phyloP scores from a whole-genome alignment of 306 rosid genomes.

The Mimosa bimucronata region DNA sequence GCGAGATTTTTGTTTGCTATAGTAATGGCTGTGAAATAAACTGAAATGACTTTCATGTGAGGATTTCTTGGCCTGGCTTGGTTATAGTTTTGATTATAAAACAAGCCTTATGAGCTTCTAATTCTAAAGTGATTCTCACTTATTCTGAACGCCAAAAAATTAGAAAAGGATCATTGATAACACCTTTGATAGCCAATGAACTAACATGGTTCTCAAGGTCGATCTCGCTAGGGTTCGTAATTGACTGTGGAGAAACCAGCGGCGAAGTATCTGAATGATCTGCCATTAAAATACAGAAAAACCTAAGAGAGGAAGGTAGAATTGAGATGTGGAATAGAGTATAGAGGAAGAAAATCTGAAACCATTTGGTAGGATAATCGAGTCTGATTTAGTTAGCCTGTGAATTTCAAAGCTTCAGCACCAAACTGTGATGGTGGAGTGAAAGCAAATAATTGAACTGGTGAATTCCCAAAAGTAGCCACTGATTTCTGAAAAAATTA shows the following conservation, averaged over 20 bases:
- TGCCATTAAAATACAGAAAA: constrained; percentile 56
- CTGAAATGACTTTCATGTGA: too few relatives aligned
- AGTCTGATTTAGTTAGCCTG: neutral
- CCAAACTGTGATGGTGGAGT: neutral
- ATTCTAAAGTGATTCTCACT: too few relatives aligned
- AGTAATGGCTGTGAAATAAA: too few relatives aligned
- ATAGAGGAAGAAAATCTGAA: constrained; percentile 1
- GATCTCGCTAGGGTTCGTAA: constrained; percentile 59
- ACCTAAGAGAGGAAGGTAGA: constrained; percentile 36
- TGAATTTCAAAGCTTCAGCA: neutral
- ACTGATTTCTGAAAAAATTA: too few relatives aligned
- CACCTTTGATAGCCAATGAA: too few relatives aligned
- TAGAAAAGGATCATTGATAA: too few relatives aligned
- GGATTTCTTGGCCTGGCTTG: too few relatives aligned
- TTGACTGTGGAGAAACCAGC: constrained; percentile 66
- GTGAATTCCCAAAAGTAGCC: constrained; percentile 18
- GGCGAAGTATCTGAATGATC: constrained; percentile 79
- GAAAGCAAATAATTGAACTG: neutral
- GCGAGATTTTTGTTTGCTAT: too few relatives aligned
- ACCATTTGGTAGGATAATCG: constrained; percentile 4
- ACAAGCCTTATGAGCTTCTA: too few relatives aligned
- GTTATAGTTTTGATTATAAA: too few relatives aligned
- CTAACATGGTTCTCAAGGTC: too few relatives aligned
- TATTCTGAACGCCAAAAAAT: too few relatives aligned
- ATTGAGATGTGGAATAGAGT: neutral